Conservation (phyloP, 2,329 filamentous ascomycete genomes). For the Penicillium rolfsii region DNA sequence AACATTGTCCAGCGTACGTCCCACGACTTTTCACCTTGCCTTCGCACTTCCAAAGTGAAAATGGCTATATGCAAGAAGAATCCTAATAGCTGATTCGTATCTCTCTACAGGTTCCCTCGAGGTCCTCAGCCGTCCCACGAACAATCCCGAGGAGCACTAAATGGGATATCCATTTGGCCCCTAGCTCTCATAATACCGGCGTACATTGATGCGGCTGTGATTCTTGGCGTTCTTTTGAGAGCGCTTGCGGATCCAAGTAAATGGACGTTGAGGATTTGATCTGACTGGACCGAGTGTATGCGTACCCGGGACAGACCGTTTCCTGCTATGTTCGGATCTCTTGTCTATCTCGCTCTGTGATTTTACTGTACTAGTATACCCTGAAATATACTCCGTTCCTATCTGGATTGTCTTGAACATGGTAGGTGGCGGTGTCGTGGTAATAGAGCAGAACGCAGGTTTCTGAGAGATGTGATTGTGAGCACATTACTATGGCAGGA, state of each 20-base stretch:
- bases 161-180: not conserved
- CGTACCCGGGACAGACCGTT: not conserved
- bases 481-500: not conserved
- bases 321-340: not conserved
- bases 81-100: not conserved
- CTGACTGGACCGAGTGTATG: not conserved
- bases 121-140: constrained; percentile 39
- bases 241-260: not conserved
- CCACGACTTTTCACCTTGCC: not conserved
- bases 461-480: no score
- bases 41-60: not conserved
- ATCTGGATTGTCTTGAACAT: not conserved
- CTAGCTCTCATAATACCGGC: not conserved
- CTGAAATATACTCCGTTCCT: constrained; percentile 32
- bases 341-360: constrained; percentile 22
- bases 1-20: constrained; percentile 78
- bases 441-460: not conserved
- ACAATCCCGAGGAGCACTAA: constrained; percentile 14
- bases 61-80: not conserved
- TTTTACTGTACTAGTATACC: constrained; percentile 36
- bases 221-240: constrained; percentile 10
- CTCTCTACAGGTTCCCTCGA: constrained; percentile 35
- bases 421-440: not conserved
- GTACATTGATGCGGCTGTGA: not conserved
- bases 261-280: not conserved